Conservation (phyloP, 2,329 filamentous ascomycete species). For the Knufia petricola region DNA sequence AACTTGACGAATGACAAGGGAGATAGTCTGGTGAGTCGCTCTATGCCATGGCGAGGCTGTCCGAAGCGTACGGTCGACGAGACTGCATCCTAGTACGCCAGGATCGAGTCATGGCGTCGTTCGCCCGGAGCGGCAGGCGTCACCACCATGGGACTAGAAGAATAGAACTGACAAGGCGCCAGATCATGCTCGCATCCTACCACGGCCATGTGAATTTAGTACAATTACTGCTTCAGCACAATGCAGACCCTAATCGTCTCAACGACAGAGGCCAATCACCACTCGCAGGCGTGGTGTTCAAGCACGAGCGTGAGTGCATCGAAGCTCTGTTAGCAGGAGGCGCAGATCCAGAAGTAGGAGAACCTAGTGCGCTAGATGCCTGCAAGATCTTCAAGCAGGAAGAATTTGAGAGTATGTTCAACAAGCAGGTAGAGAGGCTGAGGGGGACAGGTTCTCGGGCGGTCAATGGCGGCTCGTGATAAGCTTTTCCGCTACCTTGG, state of each 20-base stretch:
- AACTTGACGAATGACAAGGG: conserved; percentile 66
- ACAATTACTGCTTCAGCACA: conserved; percentile 49
- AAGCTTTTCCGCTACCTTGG: too few relatives aligned
- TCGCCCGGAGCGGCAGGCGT: too few relatives aligned
- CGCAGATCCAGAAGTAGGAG: conserved; percentile 21
- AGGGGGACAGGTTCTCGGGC: neutral
- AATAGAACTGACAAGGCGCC: neutral
- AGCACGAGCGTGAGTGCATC: conserved; percentile 56
- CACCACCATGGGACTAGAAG: too few relatives aligned
- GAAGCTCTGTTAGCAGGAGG: conserved; percentile 38
- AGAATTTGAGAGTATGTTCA: conserved; percentile 18
- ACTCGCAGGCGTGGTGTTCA: conserved; percentile 63
- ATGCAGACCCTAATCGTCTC: conserved; percentile 57
- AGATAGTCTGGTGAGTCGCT: conserved; percentile 56
- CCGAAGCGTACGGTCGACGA: too few relatives aligned
- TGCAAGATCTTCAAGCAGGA: conserved; percentile 22
- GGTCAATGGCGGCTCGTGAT: neutral
- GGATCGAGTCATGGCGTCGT: too few relatives aligned
- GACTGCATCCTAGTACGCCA: too few relatives aligned
- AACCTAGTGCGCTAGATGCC: conserved; percentile 21
- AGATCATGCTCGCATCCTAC: conserved; percentile 66
- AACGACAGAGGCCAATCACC: conserved; percentile 62
- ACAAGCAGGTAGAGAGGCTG: conserved; percentile 19
- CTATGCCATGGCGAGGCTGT: too few relatives aligned
- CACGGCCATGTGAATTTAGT: conserved; percentile 56